Evolutionary conservation across 768 basidiomycete species (phyloP).

Genomic region (Russula foetens): DNA sequence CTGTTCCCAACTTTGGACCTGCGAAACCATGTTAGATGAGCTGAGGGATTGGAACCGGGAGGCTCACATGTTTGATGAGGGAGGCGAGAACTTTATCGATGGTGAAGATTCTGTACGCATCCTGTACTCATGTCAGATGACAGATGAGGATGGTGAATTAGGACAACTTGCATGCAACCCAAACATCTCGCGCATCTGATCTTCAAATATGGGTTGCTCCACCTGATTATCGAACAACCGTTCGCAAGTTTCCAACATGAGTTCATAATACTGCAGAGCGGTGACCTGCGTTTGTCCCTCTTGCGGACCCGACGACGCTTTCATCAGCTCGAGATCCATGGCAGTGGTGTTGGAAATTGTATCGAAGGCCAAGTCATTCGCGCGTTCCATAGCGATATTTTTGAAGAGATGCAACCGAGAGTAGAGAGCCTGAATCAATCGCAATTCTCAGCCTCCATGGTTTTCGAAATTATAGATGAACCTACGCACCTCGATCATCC

Average conservation of each 20-base stretch:
- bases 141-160: neutral
- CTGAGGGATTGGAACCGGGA: neutral
- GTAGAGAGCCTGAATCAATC: constrained; percentile 62
- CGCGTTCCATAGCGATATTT: constrained; percentile 45
- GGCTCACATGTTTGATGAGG: constrained; percentile 78
- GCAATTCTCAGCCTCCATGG: neutral
- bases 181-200: constrained; percentile 82
- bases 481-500: constrained; percentile 71
- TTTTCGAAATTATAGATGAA: neutral
- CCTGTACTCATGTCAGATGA: constrained; percentile 29
- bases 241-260: constrained; percentile 82
- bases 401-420: constrained; percentile 77
- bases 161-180: constrained; percentile 53
- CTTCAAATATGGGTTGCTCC: constrained; percentile 82
- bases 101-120: constrained; percentile 86
- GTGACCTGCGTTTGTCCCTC: constrained; percentile 29
- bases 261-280: constrained; percentile 67
- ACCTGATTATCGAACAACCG: constrained; percentile 88
- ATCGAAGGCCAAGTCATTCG: constrained; percentile 25
- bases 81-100: constrained; percentile 85
- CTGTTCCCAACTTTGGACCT: constrained; percentile 61
- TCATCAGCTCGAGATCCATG: constrained; percentile 32
- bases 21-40: neutral
- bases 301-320: constrained; percentile 20
- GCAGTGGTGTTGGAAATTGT: constrained; percentile 30